Evolutionary conservation across 2,329 filamentous ascomycete species (phyloP), one percentile per base, ranked within the genome.

Genomic region (Pestalotiopsis sp.): DNA sequence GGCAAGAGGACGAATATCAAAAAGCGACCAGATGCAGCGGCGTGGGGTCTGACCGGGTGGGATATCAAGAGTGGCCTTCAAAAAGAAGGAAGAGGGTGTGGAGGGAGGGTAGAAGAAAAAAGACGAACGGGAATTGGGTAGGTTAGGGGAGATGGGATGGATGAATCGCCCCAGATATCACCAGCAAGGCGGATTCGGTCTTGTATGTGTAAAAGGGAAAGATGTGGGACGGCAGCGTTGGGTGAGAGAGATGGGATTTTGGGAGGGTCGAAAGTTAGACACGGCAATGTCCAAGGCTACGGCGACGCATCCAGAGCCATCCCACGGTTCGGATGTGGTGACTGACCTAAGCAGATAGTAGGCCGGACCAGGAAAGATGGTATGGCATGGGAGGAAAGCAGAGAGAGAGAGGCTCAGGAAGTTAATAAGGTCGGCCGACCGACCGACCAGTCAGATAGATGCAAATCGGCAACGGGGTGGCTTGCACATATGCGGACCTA

Each of bases 201-300:
- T 62, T 66, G 68, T 69, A 59, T 71, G 70, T 67, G 70, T 68
- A 69, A 70, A 74, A 70, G 72, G 68, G 67, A 69, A 71, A 72
- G 67, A 66, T 71, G 67, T 67, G 66, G 66, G 57, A 64, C 66
- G 59, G 67, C 27, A 36, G 59, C 59, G 61, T 64, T 52, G 23
- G 68, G 58, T 69, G 67, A 67, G 57, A 67, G 64, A 69, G 69
- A 69, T 58, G 66, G 68, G 69, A 72, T 67, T 68, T 72, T 67
- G 67, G 57, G 61, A 45, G 70, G 65, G 68, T 56, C 49, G 52
- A 67, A 67, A 67, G 41, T 67, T 67, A 67, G 65, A 67, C 65
- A 67, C 52, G 52, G 52, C 65, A 23, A 67, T 36, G 65, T 61
- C 56, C 27, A 52, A 67, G 56, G 65, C 65, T 56, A 67, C 65